A percentile compares a stretch with the other conserved stretches of the same genome.
phyloP scores from a whole-genome alignment of 202 grass and related monocot genomes.

The Bolboschoenoplectus hybrid region DNA sequence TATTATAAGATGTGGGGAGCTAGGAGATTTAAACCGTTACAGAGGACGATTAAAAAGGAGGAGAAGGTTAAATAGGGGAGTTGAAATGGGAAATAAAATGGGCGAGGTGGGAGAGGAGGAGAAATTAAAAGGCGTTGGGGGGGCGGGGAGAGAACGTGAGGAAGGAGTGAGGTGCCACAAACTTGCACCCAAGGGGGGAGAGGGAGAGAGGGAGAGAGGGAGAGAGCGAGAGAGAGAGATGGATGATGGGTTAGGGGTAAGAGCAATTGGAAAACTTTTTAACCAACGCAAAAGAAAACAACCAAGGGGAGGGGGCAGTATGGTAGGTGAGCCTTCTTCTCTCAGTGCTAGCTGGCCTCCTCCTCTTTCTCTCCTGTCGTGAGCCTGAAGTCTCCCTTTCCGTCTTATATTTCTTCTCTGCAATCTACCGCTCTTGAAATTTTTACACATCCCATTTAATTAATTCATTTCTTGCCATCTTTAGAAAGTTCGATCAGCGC shows the following conservation, averaged over 20 bases:
- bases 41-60: slow-evolving; percentile 26
- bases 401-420: background rate
- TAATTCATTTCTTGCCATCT: too few species aligned
- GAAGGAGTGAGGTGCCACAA: slow-evolving; percentile 42
- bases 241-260: slow-evolving; percentile 4
- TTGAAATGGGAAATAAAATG: slow-evolving; percentile 26
- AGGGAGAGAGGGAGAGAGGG: background rate
- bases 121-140: background rate
- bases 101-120: background rate
- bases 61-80: slow-evolving; percentile 29
- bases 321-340: slow-evolving; percentile 66
- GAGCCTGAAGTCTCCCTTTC: slow-evolving; percentile 64
- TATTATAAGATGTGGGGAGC: slow-evolving; percentile 16
- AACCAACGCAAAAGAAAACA: slow-evolving; percentile 23
- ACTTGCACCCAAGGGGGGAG: slow-evolving; percentile 27
- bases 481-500: background rate
- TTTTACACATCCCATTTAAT: background rate
- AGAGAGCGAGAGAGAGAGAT: slow-evolving; percentile 19
- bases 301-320: slow-evolving; percentile 5
- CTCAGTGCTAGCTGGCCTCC: slow-evolving; percentile 81
- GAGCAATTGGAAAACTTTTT: slow-evolving; percentile 2
- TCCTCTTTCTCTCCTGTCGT: slow-evolving; percentile 60
- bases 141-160: slow-evolving; percentile 24
- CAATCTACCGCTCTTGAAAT: background rate
- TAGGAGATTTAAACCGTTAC: slow-evolving; percentile 38